A percentile compares a stretch with the other conserved stretches of the same genome.
Conservation (phyloP, 2,329 filamentous ascomycete genomes). For the Botrytis fabae region DNA sequence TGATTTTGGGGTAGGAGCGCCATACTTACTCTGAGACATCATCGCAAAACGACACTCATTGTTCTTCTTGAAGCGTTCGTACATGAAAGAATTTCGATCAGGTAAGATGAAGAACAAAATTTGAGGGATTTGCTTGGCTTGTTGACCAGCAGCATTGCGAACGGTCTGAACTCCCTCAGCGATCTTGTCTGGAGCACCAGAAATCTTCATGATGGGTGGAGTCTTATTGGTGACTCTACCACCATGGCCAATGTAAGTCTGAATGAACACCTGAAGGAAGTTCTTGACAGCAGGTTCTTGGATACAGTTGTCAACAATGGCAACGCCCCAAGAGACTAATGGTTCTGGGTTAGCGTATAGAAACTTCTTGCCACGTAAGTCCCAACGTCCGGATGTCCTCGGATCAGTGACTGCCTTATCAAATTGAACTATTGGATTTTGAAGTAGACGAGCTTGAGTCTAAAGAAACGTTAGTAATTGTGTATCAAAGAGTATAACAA, state of each 20-base stretch:
- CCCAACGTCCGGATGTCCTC: conserved; percentile 75
- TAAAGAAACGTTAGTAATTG: conserved; percentile 31
- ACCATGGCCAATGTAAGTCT: conserved; percentile 61
- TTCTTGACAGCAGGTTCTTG: conserved; percentile 48
- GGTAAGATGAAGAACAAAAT: conserved; percentile 78
- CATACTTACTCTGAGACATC: conserved; percentile 62
- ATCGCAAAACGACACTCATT: conserved; percentile 84
- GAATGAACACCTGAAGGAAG: conserved; percentile 62
- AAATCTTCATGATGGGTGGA: conserved; percentile 44
- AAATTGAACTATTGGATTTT: conserved; percentile 71
- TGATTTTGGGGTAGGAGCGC: not conserved
- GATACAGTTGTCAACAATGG: conserved; percentile 61
- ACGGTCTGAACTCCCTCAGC: conserved; percentile 24
- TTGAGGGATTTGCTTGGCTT: conserved; percentile 52
- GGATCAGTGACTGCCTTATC: conserved; percentile 53
- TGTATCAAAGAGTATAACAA: not conserved
- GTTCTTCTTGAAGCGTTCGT: conserved; percentile 85
- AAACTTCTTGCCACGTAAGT: conserved; percentile 81
- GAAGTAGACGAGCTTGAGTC: conserved; percentile 70
- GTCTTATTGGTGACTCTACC: conserved; percentile 52
- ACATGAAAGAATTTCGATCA: conserved; percentile 69
- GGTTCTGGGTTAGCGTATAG: conserved; percentile 60
- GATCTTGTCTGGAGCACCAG: conserved; percentile 22
- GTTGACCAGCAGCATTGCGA: conserved; percentile 31
- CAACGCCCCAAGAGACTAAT: conserved; percentile 74